A percentile compares a stretch with the other conserved stretches of the same genome.
Evolutionary conservation across 495 filamentous ascomycete genomes (phyloP).

Genomic region (Thermothielavioides terrestris): DNA sequence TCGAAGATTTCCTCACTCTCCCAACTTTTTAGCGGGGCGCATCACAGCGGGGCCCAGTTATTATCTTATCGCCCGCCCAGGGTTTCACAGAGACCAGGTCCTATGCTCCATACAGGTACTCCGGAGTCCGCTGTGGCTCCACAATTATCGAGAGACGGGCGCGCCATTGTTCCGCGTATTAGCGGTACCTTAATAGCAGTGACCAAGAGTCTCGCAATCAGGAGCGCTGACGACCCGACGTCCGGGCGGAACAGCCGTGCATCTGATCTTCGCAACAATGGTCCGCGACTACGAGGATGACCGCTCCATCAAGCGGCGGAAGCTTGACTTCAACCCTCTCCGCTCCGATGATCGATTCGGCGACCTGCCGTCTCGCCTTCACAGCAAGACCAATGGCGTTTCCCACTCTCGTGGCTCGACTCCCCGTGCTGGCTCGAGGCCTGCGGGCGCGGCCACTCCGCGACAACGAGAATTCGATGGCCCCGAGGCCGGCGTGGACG

Average conservation of each 20-base stretch:
- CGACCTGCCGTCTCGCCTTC: slow-evolving; percentile 42
- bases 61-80: slow-evolving; percentile 27
- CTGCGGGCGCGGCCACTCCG: slow-evolving; percentile 36
- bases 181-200: too few species aligned
- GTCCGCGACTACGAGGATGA: slow-evolving; percentile 35
- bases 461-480: slow-evolving; percentile 47
- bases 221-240: too few species aligned
- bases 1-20: slow-evolving; percentile 17
- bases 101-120: too few species aligned
- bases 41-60: slow-evolving; percentile 22
- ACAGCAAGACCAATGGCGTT: slow-evolving; percentile 25
- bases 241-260: background rate
- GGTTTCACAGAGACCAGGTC: too few species aligned
- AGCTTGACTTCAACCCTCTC: slow-evolving; percentile 49
- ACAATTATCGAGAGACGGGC: background rate
- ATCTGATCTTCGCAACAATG: slow-evolving; percentile 4
- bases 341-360: slow-evolving; percentile 49
- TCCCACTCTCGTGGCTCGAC: slow-evolving; percentile 40
- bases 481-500: slow-evolving; percentile 40
- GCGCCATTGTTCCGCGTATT: too few species aligned
- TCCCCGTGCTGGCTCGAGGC: slow-evolving; percentile 35
- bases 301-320: slow-evolving; percentile 52
- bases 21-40: slow-evolving; percentile 31
- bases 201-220: too few species aligned
- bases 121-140: background rate